Base-by-base conservation (phyloP, 495 filamentous ascomycete species). In the Filosporella fistucella region DNA sequence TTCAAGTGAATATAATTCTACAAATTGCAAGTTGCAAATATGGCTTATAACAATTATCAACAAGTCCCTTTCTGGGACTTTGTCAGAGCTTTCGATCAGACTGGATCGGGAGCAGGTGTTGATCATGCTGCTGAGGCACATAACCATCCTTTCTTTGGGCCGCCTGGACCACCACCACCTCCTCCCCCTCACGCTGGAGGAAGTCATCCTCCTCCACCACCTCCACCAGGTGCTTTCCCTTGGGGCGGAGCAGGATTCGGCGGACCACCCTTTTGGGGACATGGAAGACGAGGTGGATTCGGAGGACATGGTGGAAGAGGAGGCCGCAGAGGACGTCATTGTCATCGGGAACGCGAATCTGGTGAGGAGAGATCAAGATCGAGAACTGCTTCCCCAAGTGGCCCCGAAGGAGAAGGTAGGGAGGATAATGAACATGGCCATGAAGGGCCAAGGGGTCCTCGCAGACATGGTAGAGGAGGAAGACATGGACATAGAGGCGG, bases 21-120 rank as follows among this genome's bases (percentile, higher is more conserved):
- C 35, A 42, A 42, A 45, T 23, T n/a, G 49, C 30, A 57, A 34
- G 24, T 11, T 4, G 23, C 41, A 43, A 52, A 41, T 22, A 55
- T 55, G 51, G 47, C 51, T 43, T 55, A 59, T 45, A 57, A 53
- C 30, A 51, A 56, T 28, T 45, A 59, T 47, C 56, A 59, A 42
- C 51, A 55, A 49, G 44, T 45, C 22, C 56, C 56, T 1, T 55
- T 55, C 25, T 59, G 56, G 56, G 56, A 54, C 34, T 59, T 59
- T 33, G 21, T 52, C 22, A 28, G 38, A 42, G 17, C 35, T 16
- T 49, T 59, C 41, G 42, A 58, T 13, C 38, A 51, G 13, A 24
- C 29, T 29, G 23, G 24, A 35, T 39, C 52, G 33, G 55, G 55
- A 49, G 51, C 47, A 32, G 56, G 56, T 32, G 51, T 59, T 26